Base-by-base conservation (phyloP, 1,284 basidiomycete species). In the Boletus semigastroideus region DNA sequence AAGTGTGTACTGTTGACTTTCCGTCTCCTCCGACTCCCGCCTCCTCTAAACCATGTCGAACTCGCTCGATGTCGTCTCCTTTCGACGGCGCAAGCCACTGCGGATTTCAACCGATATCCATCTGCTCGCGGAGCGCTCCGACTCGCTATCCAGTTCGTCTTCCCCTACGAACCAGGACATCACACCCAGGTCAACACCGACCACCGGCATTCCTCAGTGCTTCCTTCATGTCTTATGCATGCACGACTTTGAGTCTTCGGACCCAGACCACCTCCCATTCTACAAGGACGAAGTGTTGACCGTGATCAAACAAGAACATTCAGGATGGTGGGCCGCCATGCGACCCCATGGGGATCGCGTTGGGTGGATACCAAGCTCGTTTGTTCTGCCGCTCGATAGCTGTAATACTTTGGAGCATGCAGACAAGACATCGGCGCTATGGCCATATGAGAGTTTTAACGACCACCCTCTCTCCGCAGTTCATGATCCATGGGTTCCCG, bases 251-350 rank as follows among this genome's bases (percentile, higher is more conserved):
- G 62, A 73, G 19, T 78, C 84, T 3, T 70, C 75, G 17, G 88
- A 89, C 57, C 68, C 74, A 12, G 78, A 77, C 59, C 82, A 85
- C 53, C 74, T 90, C 16, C 71, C 78, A 1, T 88, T 90, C 66
- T 67, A 67, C 36, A 79, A 79, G 69, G 79, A 82, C 55, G 87
- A 90, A 56, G 77, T 89, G 12, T 69, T 90, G 28, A 77, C 80
- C 28, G 73, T 90, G 45, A 74, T 90, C 38, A 82, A 81, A 66
- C 74, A 78, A 64, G 86, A 89, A 65, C 74, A 77, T n/a, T 79
- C 81, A 5, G 87, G 88, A 8, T 90, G 87, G 87, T 90, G 86
- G 86, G 87, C 85, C 27, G 88, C 87, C 28, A 77, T 85, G 66
- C 75, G 79, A n/a, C 71, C 69, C 10, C 76, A 77, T 39, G 74